These are phyloP conservation scores for Leishmania lainsoni DNA, from an alignment of 208 protist genomes.

Conservation along the genomic window DNA sequence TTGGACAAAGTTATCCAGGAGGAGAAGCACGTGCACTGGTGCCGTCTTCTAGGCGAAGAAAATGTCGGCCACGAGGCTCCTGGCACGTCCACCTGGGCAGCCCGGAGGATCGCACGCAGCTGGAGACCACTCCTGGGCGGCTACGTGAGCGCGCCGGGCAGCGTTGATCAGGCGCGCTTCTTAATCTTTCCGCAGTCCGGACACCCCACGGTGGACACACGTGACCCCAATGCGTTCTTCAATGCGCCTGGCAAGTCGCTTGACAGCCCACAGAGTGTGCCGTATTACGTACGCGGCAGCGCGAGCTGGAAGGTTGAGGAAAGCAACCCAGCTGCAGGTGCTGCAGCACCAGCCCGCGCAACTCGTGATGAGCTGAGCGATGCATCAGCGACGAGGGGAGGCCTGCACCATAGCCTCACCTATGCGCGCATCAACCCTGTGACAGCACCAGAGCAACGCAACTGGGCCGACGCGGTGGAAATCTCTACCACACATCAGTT, in stretches of 20 bases:
- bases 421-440: neutral
- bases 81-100: neutral
- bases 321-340: conserved; percentile 18
- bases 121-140: conserved; percentile 41
- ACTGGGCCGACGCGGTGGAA: conserved; percentile 31
- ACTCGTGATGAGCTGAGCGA: neutral
- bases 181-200: conserved; percentile 56
- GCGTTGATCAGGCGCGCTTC: conserved; percentile 36
- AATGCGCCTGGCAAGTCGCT: conserved; percentile 2
- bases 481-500: conserved; percentile 30
- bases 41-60: conserved; percentile 25
- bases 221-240: neutral
- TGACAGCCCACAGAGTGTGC: conserved; percentile 34
- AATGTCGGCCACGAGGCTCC: neutral
- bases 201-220: conserved; percentile 20
- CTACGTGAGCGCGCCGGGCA: conserved; percentile 32
- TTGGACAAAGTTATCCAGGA: conserved; percentile 15
- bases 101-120: conserved; percentile 14
- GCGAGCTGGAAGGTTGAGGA: conserved; percentile 27
- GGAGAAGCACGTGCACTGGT: conserved; percentile 10
- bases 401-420: conserved; percentile 15
- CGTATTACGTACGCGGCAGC: conserved; percentile 40
- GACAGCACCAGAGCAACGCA: neutral
- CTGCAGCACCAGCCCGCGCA: neutral
- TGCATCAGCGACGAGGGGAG: neutral